Evolutionary conservation across 2,329 filamentous ascomycete genomes (phyloP), one percentile per base, ranked within the genome.

Genomic region (Scedosporium minutisporum): DNA sequence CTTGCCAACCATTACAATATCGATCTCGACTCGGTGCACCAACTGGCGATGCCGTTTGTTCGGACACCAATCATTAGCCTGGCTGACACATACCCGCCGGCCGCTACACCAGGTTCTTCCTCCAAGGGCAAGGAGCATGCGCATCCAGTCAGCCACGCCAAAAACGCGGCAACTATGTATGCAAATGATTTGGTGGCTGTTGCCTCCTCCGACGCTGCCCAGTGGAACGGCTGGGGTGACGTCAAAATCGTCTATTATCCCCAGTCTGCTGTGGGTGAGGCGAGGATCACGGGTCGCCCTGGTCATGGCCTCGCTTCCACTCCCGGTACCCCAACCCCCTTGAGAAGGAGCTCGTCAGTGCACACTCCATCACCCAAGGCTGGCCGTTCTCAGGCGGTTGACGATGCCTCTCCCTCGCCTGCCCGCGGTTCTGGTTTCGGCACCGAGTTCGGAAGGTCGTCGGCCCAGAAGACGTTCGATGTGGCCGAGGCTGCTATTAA

Each of bases 1-100:
- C 80, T 97, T 60, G 84, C 87, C 25, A 93, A 92, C 65, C 95
- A 99, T 75, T 99, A 89, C 75, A 87, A 88, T 68, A 87, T 89
- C 67, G 83, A 87, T 65, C 78, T 89, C 5, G 92, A 97, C 65
- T 89, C 89, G 67, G 85, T 99, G 61, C 89, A 93, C 66, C 90
- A 91, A 74, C 80, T 99, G 61, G 88, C 93, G 5, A 78, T 87
- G 63, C 91, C 93, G 6, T 96, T 97, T 71, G 80, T 87, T 57
- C 96, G 91, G 75, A 89, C 86, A 1, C 80, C 82, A 1, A 78
- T 84, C 27, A 71, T 78, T 46, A 83, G 79, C 64, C 71, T 81
- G 33, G 72, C 78, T 3, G 85, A 84, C 51, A 72, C 82, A 16
- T 70, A 75, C 4, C 74, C 83, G n/a, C 71, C 79, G 7, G 78